Conservation (phyloP, 1,139 yeast genomes). For the Geotrichum armillariae region DNA sequence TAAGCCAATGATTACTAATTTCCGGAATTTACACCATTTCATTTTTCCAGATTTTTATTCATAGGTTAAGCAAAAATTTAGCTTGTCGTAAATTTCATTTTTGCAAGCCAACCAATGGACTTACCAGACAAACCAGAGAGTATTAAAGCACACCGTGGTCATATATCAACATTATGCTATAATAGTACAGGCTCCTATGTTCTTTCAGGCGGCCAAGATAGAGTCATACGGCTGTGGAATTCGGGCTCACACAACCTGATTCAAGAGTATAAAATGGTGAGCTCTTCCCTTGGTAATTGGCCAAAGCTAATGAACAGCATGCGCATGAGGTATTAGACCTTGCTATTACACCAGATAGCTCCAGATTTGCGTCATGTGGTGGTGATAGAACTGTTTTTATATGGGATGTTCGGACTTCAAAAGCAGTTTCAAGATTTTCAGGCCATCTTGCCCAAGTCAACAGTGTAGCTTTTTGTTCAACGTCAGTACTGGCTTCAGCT, state of each 20-base stretch:
- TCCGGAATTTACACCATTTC: too few species aligned
- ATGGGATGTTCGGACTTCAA: conserved; percentile 40
- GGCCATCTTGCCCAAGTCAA: conserved; percentile 40
- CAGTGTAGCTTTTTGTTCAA: conserved; percentile 30
- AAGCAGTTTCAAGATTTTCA: conserved; percentile 31
- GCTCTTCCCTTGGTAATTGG: neutral
- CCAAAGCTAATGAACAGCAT: conserved; percentile 25
- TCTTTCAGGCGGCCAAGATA: conserved; percentile 40
- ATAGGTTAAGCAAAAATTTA: too few species aligned
- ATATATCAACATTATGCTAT: conserved; percentile 35
- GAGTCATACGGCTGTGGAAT: conserved; percentile 37
- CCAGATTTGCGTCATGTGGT: conserved; percentile 40
- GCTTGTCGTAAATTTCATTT: too few species aligned
- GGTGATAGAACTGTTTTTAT: conserved; percentile 39
- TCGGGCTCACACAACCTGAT: conserved; percentile 29
- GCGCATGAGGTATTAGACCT: conserved; percentile 39
- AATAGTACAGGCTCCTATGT: conserved; percentile 36
- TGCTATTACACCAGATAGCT: conserved; percentile 34
- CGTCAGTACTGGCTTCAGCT: conserved; percentile 36
- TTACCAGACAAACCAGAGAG: too few species aligned
- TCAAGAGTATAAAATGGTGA: conserved; percentile 28
- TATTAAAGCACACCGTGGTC: conserved; percentile 32
- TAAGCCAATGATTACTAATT: too few species aligned
- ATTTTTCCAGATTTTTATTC: too few species aligned
- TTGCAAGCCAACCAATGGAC: too few species aligned